Evolutionary conservation across 2,329 filamentous ascomycete species (phyloP).

Genomic region (Fonsecaea pedrosoi): DNA sequence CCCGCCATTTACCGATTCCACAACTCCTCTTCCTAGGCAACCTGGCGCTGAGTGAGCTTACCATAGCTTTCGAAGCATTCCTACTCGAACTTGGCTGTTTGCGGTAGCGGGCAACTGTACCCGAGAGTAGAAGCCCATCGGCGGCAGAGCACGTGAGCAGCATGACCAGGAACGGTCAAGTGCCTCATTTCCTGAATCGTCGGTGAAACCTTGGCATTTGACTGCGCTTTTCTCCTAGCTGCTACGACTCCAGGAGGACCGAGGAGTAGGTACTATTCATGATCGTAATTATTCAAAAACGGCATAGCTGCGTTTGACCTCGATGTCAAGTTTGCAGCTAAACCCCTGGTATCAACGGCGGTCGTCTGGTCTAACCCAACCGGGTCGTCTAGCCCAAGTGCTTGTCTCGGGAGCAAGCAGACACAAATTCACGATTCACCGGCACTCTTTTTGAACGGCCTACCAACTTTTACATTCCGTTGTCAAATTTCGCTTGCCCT

Average conservation of each 20-base stretch:
- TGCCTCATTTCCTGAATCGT: slow-evolving; percentile 1
- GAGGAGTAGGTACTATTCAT: too few species aligned
- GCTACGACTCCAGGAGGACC: not conserved
- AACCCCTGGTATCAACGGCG: not conserved
- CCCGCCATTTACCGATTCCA: not conserved
- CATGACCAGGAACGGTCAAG: not conserved
- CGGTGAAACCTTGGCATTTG: not conserved
- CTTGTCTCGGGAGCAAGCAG: not conserved
- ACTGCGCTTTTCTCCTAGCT: not conserved
- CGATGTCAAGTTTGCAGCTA: not conserved
- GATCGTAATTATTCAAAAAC: too few species aligned
- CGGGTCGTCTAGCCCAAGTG: not conserved
- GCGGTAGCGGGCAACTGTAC: not conserved
- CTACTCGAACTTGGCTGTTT: not conserved
- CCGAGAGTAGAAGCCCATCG: not conserved
- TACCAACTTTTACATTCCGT: not conserved
- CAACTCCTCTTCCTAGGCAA: not conserved
- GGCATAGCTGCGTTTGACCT: not conserved
- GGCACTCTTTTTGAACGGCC: not conserved
- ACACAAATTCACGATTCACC: not conserved
- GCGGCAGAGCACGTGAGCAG: not conserved
- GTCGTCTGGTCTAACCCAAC: not conserved
- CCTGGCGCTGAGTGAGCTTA: not conserved
- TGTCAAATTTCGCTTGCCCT: slow-evolving; percentile 5
- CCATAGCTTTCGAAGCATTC: not conserved